Base-by-base conservation (phyloP, 768 basidiomycete species). In the Suillus plorans region DNA sequence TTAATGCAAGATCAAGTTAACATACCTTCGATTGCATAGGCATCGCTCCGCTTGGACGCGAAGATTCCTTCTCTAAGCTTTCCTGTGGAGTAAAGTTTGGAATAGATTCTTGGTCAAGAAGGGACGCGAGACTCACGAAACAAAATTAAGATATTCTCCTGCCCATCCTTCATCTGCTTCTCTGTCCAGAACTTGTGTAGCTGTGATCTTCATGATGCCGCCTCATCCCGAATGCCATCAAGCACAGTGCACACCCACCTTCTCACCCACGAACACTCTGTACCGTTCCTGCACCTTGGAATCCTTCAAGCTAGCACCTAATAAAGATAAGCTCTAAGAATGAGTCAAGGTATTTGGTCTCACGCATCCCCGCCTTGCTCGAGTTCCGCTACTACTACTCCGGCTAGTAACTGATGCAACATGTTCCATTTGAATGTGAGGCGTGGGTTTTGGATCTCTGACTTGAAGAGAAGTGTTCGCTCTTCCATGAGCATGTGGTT, bases 301-400 rank as follows among this genome's bases (percentile, higher is more conserved):
- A 67, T 87, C 79, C 69, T 89, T 90, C 71, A 93, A 74, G 60
- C 91, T 93, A 71, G 28, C 4, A 68, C 61, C 77, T 82, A 67
- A 67, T 67, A 66, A 73, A 42, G 12, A 16, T n/a, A 61, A 42
- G 9, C 53, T 59, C 53, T 39, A 18, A n/a, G 7, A 45, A 34
- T 13, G 25, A 28, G 12, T 9, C 18, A 25, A 57, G 20, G 59
- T 44, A 45, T 56, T 28, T 20, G 31, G 31, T 71, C 91, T 83
- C 76, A 93, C 91, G 84, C 82, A 76, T 92, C 88, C 44, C 91
- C 90, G 65, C 86, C 89, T 68, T 84, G 86, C 69, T 89, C 88
- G 31, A 92, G 72, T 13, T 91, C 90, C 90, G 68, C 25, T 25
- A 25, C 25, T 25, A 25, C 91, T 88, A 69, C 89, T 91, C 47